phyloP scores from a whole-genome alignment of 116 monocot species.

The Trichopus zeylanicus region DNA sequence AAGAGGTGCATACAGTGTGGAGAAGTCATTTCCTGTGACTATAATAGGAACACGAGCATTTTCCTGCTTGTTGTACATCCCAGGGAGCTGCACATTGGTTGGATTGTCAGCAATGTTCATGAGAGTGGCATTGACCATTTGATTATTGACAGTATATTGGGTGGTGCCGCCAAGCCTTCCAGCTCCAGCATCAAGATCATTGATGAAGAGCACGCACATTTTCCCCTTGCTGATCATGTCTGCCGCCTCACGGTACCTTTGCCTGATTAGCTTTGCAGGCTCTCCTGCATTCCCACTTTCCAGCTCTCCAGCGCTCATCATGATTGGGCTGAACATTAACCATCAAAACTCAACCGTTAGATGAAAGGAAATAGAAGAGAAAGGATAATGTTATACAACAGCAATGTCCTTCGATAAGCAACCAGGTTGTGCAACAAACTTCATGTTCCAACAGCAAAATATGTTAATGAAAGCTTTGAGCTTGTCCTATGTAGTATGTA shows the following conservation, averaged over 20 bases:
- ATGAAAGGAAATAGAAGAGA: too few relatives aligned
- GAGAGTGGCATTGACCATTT: constrained; percentile 98
- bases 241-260: constrained; percentile 84
- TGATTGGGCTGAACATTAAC: constrained; percentile 63
- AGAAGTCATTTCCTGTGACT: constrained; percentile 96
- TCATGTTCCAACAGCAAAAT: too few relatives aligned
- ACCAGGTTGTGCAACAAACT: too few relatives aligned
- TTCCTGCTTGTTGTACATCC: constrained; percentile 98
- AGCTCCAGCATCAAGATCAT: constrained; percentile 93
- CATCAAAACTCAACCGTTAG: too few relatives aligned
- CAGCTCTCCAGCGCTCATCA: constrained; percentile 99
- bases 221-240: constrained; percentile 93
- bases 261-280: constrained; percentile 86
- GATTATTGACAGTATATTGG: constrained; percentile 98
- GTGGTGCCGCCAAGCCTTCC: constrained; percentile 93
- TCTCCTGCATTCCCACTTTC: constrained; percentile 98
- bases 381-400: too few relatives aligned
- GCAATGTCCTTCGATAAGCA: too few relatives aligned
- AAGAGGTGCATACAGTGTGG: constrained; percentile 90
- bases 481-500: too few relatives aligned
- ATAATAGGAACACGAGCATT: constrained; percentile 88
- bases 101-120: constrained; percentile 99
- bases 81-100: constrained; percentile 92
- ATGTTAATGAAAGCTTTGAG: too few relatives aligned
- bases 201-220: constrained; percentile 97